Conservation (phyloP, 148 eudicot genomes). For the Euryodendron excelsum region DNA sequence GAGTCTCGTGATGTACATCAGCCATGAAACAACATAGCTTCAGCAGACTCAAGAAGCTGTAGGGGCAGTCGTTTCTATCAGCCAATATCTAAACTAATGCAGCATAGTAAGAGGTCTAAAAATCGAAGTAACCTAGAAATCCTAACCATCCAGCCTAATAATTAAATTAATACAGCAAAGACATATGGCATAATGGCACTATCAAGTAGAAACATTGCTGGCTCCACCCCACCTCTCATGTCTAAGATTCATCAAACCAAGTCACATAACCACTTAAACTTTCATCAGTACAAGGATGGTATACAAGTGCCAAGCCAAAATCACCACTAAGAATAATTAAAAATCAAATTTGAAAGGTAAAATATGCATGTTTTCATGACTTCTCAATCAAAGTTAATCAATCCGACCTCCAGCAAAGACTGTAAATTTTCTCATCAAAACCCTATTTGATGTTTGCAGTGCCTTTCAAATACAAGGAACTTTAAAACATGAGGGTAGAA, state of each 20-base stretch:
- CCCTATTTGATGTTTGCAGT: background rate
- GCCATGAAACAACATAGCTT: background rate
- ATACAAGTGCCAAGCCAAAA: background rate
- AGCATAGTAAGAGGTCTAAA: background rate
- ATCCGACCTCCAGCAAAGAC: background rate
- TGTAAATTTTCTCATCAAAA: background rate
- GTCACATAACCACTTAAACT: background rate
- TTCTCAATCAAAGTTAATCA: background rate
- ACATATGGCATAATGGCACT: background rate
- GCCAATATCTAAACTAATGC: background rate
- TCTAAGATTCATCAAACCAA: background rate
- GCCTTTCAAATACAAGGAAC: background rate
- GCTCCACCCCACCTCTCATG: background rate
- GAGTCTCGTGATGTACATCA: background rate
- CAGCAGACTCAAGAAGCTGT: background rate
- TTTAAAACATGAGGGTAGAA: background rate
- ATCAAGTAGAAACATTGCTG: background rate
- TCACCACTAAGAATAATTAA: background rate
- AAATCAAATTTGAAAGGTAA: background rate
- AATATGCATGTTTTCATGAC: background rate
- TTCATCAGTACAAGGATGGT: background rate
- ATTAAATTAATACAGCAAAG: background rate
- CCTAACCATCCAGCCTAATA: background rate
- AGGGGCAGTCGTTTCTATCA: background rate
- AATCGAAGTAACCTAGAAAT: background rate